phyloP scores from a whole-genome alignment of 2,329 filamentous ascomycete species.

The Cladophialophora bantiana region DNA sequence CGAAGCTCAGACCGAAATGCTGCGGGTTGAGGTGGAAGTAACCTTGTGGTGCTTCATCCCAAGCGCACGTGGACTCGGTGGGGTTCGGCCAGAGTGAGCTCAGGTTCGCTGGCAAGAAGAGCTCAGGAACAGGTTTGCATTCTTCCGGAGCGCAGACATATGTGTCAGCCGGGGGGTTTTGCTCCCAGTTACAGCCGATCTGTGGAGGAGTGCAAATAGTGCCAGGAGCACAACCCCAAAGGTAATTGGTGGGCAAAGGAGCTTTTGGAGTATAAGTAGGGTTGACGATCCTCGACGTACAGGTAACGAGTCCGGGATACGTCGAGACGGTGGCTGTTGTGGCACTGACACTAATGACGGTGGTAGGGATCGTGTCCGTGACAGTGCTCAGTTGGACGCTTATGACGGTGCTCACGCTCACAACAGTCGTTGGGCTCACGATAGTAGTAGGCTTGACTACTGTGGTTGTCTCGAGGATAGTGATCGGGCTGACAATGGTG shows the following conservation, averaged over 20 bases:
- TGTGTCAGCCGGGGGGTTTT: conserved; percentile 48
- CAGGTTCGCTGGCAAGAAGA: conserved; percentile 32
- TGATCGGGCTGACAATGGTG: conserved; percentile 19
- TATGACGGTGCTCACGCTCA: conserved; percentile 18
- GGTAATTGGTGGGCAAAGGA: conserved; percentile 45
- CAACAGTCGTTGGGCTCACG: conserved; percentile 22
- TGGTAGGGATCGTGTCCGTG: conserved; percentile 18
- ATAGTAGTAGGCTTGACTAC: conserved; percentile 6
- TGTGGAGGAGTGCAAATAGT: conserved; percentile 51
- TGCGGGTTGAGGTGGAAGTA: conserved; percentile 72
- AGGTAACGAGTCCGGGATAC: conserved; percentile 38
- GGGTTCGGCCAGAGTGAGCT: conserved; percentile 14
- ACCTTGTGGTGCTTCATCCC: conserved; percentile 34
- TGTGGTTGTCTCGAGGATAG: conserved; percentile 3
- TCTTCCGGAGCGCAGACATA: conserved; percentile 51
- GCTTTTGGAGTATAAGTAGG: conserved; percentile 44
- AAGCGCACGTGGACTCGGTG: conserved; percentile 29
- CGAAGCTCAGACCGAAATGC: conserved; percentile 68
- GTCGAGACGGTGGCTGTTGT: conserved; percentile 24
- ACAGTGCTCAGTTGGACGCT: conserved; percentile 14
- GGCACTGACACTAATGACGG: conserved; percentile 17
- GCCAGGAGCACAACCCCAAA: conserved; percentile 55
- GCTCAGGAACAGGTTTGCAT: conserved; percentile 47
- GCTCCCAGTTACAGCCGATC: conserved; percentile 50
- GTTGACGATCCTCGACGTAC: conserved; percentile 43